Evolutionary conservation across 2,329 filamentous ascomycete species (phyloP), one percentile per base, ranked within the genome.

Genomic region (Monosporascus ibericus): DNA sequence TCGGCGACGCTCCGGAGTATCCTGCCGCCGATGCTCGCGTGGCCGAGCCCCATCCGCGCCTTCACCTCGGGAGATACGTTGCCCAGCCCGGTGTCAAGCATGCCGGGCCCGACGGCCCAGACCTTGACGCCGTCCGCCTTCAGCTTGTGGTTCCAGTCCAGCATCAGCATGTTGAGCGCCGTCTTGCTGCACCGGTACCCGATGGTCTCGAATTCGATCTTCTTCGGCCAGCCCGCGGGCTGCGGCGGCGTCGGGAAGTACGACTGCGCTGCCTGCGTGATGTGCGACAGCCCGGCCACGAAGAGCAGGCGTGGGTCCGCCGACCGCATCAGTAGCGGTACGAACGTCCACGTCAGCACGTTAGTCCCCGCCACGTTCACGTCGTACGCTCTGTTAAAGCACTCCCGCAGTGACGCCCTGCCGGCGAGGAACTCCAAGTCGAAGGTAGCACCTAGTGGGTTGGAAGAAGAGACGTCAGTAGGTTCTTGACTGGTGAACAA

Each of bases 41-140:
- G 30, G 3, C 9, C 9, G 9, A 34, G 3, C 9, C 30, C 30
- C 4, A 34, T 11, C 11, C 30, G 30, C 30, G 14, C 30, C 30
- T 34, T 34, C 9, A 14, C 3, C 30, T 34, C 30, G 11, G 30
- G 9, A 9, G 30, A 5, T 11, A 34, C 4, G 11, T 34, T 34
- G 2, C 70, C 73, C 1, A 81, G 56, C 0, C 70, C 69, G 0
- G 77, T 81, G 0, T 73, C 76, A 44, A 80, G 58, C 47, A 73
- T 70, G 0, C 78, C 79, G 0, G 77, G 78, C 6, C 68, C 72
- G n/a, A 80, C 61, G 30, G 62, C 60, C 66, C 69, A 80, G 0
- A 76, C 72, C 60, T 76, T 78, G 5, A 81, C 75, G 0, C 76
- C 75, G 42, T 82, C 78, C 2, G 70, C 68, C 46, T 65, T 68